Base-by-base conservation (phyloP, 768 basidiomycete genomes). In the Porphyrellus cyaneotinctus region DNA sequence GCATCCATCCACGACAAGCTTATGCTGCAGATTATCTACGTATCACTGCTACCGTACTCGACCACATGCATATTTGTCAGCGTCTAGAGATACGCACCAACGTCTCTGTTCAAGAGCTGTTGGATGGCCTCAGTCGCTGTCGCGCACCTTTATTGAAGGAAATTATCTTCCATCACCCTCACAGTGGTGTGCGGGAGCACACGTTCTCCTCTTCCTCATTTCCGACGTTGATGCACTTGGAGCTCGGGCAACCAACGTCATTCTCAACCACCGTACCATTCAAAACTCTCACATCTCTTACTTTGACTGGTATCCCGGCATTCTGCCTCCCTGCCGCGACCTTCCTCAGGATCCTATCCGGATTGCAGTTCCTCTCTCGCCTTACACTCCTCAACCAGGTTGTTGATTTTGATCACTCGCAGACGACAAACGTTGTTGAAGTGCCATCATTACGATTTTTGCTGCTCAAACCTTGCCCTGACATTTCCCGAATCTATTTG, bases 401-500 rank as follows among this genome's bases (percentile, higher is more conserved):
- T 15, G 64, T 68, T 18, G 54, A 70, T 51, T 67, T 68, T 56
- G 61, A 58, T 43, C 59, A 17, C 42, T 53, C 52, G 18, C 43
- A 28, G 24, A 20, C 42, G 42, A 35, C 41, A 31, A 47, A 52
- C 7, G 28, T 33, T 20, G 56, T 64, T 20, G 50, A 64, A 49
- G 33, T 67, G 18, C 54, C 53, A 12, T 59, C 59, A 18, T 47
- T 67, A 23, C 57, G 58, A 6, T 64, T 35, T 32, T 35, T 66
- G 50, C 33, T 42, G 9, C 56, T 67, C 17, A 64, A 52, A 38
- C 68, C 68, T 41, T 64, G 64, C 9, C 54, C 56, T 15, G 64
- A 66, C 31, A 56, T 68, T 22, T 70, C 68, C 10, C 67, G 66
- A 32, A 32, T 45, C 12, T 67, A 70, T 38, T 49, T 68, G 31